Conservation (phyloP, 1,284 basidiomycete genomes). For the Microbotryomycetes sp. region DNA sequence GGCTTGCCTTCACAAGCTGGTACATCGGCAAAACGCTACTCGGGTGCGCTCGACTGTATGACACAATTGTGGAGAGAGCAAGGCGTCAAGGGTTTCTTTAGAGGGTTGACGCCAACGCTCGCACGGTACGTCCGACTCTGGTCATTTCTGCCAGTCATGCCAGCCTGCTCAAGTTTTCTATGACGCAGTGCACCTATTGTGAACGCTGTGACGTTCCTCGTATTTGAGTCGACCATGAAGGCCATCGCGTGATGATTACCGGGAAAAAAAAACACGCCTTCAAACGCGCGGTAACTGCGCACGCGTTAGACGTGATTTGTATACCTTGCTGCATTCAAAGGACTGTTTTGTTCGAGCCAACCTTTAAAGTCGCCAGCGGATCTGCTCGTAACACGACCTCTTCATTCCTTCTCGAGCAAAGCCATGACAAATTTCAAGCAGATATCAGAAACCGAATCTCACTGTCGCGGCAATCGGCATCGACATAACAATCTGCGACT, state of each 20-base stretch:
- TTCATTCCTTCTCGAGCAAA: no score
- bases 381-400: neutral
- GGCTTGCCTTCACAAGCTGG: slow-evolving; percentile 64
- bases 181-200: slow-evolving; percentile 67
- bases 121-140: slow-evolving; percentile 58
- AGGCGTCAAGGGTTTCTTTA: slow-evolving; percentile 76
- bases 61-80: slow-evolving; percentile 71
- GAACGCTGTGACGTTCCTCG: slow-evolving; percentile 87
- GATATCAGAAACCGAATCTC: no score
- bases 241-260: neutral
- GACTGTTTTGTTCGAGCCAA: slow-evolving; percentile 14
- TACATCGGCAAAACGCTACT: slow-evolving; percentile 57
- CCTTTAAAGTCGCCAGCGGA: slow-evolving; percentile 9
- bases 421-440: no score
- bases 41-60: slow-evolving; percentile 71
- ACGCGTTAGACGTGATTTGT: neutral
- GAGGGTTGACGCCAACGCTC: slow-evolving; percentile 82
- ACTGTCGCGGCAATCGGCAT: no score
- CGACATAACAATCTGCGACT: no score
- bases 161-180: neutral
- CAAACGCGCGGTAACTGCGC: neutral
- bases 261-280: neutral
- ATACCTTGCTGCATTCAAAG: neutral
- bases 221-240: slow-evolving; percentile 73
- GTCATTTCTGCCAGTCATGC: neutral